Base-by-base conservation (phyloP, 1,284 basidiomycete genomes). In the Melanopsichium pennsylvanicum region DNA sequence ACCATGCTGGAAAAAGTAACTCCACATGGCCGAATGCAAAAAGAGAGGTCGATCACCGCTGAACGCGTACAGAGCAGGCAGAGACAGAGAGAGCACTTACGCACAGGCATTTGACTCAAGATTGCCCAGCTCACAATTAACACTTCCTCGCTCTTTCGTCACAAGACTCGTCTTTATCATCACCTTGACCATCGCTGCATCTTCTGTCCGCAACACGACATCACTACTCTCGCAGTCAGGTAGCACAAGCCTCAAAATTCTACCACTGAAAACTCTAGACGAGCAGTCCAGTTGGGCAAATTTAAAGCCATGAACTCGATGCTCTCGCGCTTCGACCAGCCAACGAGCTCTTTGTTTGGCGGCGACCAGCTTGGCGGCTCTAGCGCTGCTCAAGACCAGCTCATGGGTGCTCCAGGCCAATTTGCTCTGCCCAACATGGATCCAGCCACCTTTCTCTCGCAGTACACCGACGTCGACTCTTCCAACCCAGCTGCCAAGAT, bases 401-500 rank as follows among this genome's bases (percentile, higher is more conserved):
- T 69, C 25, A 52, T 52, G 52, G 69, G 64, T 12, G 44, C 63
- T 8, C 64, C 70, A 1, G 63, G 66, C 21, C 67, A 66, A 21
- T 74, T 74, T 40, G 72, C 68, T 38, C 66, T 74, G 10, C 72
- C 72, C 55, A 63, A 60, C 38, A 66, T 68, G 54, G 69, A 74
- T 21, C 74, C 78, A 6, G 72, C 70, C 8, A 64, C 66, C 12
- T 81, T 81, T 55, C 61, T 81, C n/a, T 67, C 73, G 0, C 72
- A 78, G 29, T 79, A 76, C 52, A 81, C 79, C 42, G 79, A 81
- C 33, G 78, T 79, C 13, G 79, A 81, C 54, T 80, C 78, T 22
- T 78, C 80, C 25, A 78, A 80, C 46, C 51, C 75, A 7, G 60
- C 59, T 23, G 81, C 82, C 26, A 75, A 79, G 36, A 98, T 99